Conservation (phyloP, 1,284 basidiomycete genomes). For the Ustilago nuda region DNA sequence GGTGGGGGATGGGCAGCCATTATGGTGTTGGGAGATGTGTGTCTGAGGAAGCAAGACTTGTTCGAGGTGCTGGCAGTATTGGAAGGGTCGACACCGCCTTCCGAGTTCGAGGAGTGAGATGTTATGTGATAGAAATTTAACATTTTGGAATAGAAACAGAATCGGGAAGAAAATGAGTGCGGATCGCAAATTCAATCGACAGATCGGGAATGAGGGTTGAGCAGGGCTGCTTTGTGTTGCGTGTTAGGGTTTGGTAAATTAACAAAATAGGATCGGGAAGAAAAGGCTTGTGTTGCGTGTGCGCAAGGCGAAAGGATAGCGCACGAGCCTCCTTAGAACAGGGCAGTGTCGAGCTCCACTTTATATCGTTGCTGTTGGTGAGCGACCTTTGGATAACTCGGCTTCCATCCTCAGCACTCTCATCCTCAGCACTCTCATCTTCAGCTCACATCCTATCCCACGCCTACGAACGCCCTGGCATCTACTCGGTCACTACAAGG, state of each 20-base stretch:
- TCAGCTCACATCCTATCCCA: background rate
- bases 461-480: too few relatives aligned
- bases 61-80: constrained; percentile 2
- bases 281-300: background rate
- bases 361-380: too few relatives aligned
- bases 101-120: background rate
- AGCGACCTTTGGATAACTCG: too few relatives aligned
- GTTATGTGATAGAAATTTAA: background rate
- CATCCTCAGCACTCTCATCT: too few relatives aligned
- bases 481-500: too few relatives aligned
- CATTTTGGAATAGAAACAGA: background rate
- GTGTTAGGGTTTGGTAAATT: background rate
- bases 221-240: background rate
- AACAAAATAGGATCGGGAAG: background rate
- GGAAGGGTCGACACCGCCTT: constrained; percentile 1
- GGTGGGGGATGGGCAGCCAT: too few relatives aligned
- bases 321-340: too few relatives aligned
- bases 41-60: background rate
- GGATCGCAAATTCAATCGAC: constrained; percentile 1
- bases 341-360: too few relatives aligned
- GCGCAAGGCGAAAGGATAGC: background rate
- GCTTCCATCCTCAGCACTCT: too few relatives aligned
- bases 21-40: background rate
- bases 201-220: constrained; percentile 4
- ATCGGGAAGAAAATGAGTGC: background rate